Percentiles rank a stretch among this genome's conserved stretches.
Evolutionary conservation across 2,329 filamentous ascomycete species (phyloP).

Genomic region (Trichoderma cornu-damae): DNA sequence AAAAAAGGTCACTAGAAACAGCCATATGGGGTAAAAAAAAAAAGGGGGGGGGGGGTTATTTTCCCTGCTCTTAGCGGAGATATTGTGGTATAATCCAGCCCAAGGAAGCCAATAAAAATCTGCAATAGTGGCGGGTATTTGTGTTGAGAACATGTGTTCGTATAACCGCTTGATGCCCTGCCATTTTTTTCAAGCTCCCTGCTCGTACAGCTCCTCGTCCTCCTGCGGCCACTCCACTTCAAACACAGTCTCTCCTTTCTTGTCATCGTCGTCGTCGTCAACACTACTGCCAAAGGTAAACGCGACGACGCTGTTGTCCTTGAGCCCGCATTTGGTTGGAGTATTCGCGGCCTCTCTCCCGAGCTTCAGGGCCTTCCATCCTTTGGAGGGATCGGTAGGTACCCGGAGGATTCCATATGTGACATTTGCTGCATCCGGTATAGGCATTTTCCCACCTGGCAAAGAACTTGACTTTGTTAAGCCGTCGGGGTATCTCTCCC

Average conservation of each 20-base stretch:
- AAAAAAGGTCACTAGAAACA: no score
- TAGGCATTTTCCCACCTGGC: constrained; percentile 30
- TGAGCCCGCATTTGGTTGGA: constrained; percentile 39
- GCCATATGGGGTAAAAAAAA: no score
- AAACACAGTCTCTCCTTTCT: constrained; percentile 30
- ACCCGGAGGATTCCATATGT: constrained; percentile 44
- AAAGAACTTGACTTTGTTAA: constrained; percentile 37
- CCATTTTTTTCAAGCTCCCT: constrained; percentile 5
- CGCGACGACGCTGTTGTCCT: constrained; percentile 45
- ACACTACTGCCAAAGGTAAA: constrained; percentile 43
- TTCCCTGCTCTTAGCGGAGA: no score
- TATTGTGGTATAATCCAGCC: background rate
- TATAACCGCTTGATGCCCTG: background rate
- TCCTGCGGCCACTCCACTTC: constrained; percentile 44
- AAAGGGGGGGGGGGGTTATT: no score
- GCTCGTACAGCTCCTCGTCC: constrained; percentile 35
- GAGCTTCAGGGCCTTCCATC: constrained; percentile 46
- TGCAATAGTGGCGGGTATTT: no score
- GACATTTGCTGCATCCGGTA: constrained; percentile 41
- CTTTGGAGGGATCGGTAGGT: constrained; percentile 41
- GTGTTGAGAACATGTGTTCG: no score
- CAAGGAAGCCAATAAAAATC: background rate
- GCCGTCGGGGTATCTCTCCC: constrained; percentile 52
- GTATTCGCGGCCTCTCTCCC: constrained; percentile 35
- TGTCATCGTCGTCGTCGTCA: constrained; percentile 33